A percentile compares a stretch with the other conserved stretches of the same genome.
phyloP scores from a whole-genome alignment of 2,329 filamentous ascomycete species.

The Penicillium sp. region DNA sequence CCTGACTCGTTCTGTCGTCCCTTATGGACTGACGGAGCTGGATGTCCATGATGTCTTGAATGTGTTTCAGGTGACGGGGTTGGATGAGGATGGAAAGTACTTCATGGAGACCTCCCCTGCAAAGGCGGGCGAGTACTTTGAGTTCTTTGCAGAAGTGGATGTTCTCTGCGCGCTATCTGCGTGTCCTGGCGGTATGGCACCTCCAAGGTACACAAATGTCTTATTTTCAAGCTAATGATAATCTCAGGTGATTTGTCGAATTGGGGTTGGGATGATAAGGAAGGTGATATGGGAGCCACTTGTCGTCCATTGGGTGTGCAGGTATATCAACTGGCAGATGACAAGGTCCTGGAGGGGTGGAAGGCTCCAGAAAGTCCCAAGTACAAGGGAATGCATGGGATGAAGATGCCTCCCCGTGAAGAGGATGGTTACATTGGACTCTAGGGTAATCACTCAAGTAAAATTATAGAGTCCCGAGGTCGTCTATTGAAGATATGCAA shows the following conservation, averaged over 20 bases:
- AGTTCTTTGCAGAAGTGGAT: conserved; percentile 79
- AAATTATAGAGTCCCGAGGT: background rate
- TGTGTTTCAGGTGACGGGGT: conserved; percentile 77
- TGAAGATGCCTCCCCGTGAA: conserved; percentile 49
- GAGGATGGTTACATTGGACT: conserved; percentile 29
- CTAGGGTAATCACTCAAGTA: conserved; percentile 6
- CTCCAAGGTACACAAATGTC: background rate
- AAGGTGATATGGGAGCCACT: conserved; percentile 59
- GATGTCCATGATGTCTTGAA: conserved; percentile 86
- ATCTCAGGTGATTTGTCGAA: conserved; percentile 63
- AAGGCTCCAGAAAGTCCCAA: conserved; percentile 56
- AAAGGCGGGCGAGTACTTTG: conserved; percentile 55
- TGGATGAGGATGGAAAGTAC: conserved; percentile 69
- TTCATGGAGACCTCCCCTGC: conserved; percentile 62
- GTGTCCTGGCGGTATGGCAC: conserved; percentile 63
- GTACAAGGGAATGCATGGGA: conserved; percentile 66
- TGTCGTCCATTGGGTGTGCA: conserved; percentile 74
- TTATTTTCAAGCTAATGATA: conserved; percentile 14
- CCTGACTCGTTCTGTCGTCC: conserved; percentile 67
- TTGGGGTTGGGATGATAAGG: conserved; percentile 72
- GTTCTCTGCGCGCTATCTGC: conserved; percentile 64
- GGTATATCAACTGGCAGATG: conserved; percentile 62
- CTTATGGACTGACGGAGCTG: conserved; percentile 65
- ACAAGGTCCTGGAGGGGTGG: conserved; percentile 59
- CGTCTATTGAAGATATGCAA: background rate